Percentiles rank a stretch among this genome's conserved stretches.
Evolutionary conservation across 2,329 filamentous ascomycete genomes (phyloP).

Genomic region (Talaromyces sp.): DNA sequence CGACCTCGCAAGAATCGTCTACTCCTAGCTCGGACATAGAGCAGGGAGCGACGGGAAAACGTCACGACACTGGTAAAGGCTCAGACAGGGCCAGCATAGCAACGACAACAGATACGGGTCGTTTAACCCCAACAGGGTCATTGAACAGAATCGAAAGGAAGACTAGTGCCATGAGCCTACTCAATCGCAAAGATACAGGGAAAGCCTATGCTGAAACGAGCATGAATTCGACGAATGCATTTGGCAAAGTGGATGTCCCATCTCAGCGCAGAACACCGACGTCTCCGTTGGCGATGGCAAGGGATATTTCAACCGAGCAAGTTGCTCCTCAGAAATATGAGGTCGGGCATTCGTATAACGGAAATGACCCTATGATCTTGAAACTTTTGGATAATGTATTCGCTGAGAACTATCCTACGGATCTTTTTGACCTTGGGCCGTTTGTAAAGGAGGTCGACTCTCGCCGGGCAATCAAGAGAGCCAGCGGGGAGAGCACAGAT

Average conservation of each 20-base stretch:
- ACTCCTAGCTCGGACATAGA: conserved; percentile 29
- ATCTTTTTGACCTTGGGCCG: conserved; percentile 66
- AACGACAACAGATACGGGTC: conserved; percentile 25
- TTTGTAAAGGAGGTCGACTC: conserved; percentile 63
- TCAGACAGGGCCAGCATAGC: conserved; percentile 25
- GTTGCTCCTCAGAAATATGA: conserved; percentile 43
- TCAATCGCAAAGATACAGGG: conserved; percentile 51
- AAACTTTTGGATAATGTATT: conserved; percentile 79
- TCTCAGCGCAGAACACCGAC: conserved; percentile 33
- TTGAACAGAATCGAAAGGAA: conserved; percentile 31
- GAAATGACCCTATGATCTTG: conserved; percentile 61
- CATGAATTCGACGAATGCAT: conserved; percentile 58
- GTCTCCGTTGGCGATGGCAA: conserved; percentile 32
- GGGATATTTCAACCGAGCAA: conserved; percentile 20
- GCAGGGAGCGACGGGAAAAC: conserved; percentile 15
- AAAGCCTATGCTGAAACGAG: conserved; percentile 62
- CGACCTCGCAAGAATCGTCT: conserved; percentile 27
- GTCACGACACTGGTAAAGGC: conserved; percentile 18
- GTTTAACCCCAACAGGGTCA: conserved; percentile 21
- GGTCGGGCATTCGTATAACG: conserved; percentile 75
- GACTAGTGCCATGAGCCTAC: conserved; percentile 54
- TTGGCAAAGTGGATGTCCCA: conserved; percentile 57
- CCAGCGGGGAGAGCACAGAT: conserved; percentile 47
- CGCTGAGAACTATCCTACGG: conserved; percentile 55
- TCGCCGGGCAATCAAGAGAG: conserved; percentile 48